phyloP scores from a whole-genome alignment of 345 rosid genomes.

The Gossypium anomalum region DNA sequence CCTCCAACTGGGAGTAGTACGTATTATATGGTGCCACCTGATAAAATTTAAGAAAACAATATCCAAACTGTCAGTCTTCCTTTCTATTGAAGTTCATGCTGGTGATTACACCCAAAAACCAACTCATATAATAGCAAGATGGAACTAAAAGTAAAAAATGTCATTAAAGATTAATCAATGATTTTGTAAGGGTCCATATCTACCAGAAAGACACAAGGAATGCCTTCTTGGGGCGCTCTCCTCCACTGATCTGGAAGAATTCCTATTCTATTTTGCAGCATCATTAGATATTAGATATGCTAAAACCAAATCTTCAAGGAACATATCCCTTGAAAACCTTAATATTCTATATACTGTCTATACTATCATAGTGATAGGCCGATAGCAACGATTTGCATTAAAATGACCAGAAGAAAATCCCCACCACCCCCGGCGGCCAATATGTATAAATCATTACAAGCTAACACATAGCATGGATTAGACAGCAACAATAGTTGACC shows the following conservation, averaged over 20 bases:
- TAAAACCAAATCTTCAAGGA: neutral
- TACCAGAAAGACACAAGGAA: neutral
- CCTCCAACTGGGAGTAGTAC: constrained; percentile 83
- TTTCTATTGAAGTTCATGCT: neutral
- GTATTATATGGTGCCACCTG: constrained; percentile 99
- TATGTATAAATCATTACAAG: neutral
- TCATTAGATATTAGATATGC: neutral
- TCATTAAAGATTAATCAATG: neutral
- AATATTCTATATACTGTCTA: neutral
- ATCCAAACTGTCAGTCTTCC: constrained; percentile 2
- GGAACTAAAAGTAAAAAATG: neutral
- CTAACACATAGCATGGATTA: neutral
- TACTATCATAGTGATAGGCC: neutral
- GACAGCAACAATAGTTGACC: neutral
- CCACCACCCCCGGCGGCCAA: too few relatives aligned
- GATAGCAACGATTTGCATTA: neutral
- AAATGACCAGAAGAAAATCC: neutral
- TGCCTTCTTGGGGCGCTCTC: neutral
- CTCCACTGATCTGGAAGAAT: neutral
- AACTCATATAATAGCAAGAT: constrained; percentile 1
- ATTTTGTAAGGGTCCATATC: constrained; percentile 3
- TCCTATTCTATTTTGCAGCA: constrained; percentile 5
- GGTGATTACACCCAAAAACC: neutral
- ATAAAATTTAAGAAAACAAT: constrained; percentile 14
- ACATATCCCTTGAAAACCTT: neutral